A percentile compares a stretch with the other conserved stretches of the same genome.
phyloP scores from a whole-genome alignment of 2,329 filamentous ascomycete species.

The Hypoxylon sp. region DNA sequence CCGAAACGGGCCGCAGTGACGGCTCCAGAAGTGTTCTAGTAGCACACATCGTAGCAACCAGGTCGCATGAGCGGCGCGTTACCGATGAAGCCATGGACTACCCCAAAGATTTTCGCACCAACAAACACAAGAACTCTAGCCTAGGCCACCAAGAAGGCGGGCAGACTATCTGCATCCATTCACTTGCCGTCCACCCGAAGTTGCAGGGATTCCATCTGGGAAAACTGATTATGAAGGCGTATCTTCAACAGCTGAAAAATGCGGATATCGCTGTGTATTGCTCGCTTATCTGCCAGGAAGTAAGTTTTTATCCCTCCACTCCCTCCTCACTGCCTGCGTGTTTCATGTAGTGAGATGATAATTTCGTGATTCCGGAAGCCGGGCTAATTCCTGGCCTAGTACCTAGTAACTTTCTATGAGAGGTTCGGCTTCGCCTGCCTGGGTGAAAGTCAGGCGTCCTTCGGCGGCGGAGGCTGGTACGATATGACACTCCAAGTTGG shows the following conservation, averaged over 20 bases:
- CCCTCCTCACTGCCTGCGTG: not conserved
- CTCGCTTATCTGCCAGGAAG: slow-evolving; percentile 81
- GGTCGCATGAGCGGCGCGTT: slow-evolving; percentile 71
- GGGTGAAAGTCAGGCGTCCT: slow-evolving; percentile 76
- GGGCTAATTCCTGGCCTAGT: slow-evolving; percentile 53
- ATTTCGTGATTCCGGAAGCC: not conserved
- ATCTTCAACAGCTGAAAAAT: slow-evolving; percentile 80
- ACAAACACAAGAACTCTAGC: slow-evolving; percentile 60
- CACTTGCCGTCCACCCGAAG: slow-evolving; percentile 81
- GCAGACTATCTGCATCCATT: slow-evolving; percentile 83
- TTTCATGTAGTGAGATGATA: not conserved
- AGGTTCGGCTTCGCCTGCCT: slow-evolving; percentile 77
- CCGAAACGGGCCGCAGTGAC: slow-evolving; percentile 70
- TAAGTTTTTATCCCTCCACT: slow-evolving; percentile 52
- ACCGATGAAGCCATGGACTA: slow-evolving; percentile 83
- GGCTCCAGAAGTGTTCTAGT: slow-evolving; percentile 73
- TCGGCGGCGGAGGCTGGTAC: slow-evolving; percentile 84
- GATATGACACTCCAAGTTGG: slow-evolving; percentile 73
- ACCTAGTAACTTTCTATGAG: slow-evolving; percentile 80
- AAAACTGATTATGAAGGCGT: slow-evolving; percentile 78
- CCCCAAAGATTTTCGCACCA: slow-evolving; percentile 74
- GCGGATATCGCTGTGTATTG: slow-evolving; percentile 78
- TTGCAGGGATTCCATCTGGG: slow-evolving; percentile 82
- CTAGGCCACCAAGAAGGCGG: slow-evolving; percentile 80
- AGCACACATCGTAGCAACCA: slow-evolving; percentile 82